phyloP scores from a whole-genome alignment of 148 eudicot species.

The Rhododendron henanense region DNA sequence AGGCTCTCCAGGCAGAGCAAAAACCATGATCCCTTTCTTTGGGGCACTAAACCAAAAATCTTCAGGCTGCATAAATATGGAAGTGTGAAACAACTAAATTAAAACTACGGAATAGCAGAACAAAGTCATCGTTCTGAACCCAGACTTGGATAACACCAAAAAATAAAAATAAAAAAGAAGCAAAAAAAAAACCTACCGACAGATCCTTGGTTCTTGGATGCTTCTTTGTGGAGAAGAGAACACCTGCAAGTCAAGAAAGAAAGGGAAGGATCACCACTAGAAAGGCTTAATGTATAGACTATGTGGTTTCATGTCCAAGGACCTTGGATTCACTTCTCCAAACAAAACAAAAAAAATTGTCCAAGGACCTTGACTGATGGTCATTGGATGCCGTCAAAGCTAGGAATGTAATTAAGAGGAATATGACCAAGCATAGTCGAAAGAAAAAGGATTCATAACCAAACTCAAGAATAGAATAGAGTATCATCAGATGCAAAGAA shows the following conservation, averaged over 20 bases:
- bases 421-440: neutral
- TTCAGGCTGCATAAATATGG: slow-evolving; percentile 68
- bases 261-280: neutral
- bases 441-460: neutral
- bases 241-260: slow-evolving; percentile 46
- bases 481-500: neutral
- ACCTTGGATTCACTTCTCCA: neutral
- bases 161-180: neutral
- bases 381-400: neutral
- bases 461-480: neutral
- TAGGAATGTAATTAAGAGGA: neutral
- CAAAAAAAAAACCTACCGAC: slow-evolving; percentile 41
- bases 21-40: slow-evolving; percentile 90
- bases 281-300: neutral
- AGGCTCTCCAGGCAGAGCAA: slow-evolving; percentile 98
- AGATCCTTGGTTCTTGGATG: slow-evolving; percentile 97
- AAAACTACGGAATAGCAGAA: neutral
- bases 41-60: slow-evolving; percentile 98
- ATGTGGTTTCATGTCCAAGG: neutral
- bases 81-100: slow-evolving; percentile 4
- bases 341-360: neutral
- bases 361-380: neutral
- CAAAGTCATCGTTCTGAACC: neutral
- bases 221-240: slow-evolving; percentile 80
- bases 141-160: neutral